These are phyloP conservation scores for Stemphylium lycopersici DNA, from an alignment of 2,329 filamentous ascomycete genomes.

Conservation along the genomic window DNA sequence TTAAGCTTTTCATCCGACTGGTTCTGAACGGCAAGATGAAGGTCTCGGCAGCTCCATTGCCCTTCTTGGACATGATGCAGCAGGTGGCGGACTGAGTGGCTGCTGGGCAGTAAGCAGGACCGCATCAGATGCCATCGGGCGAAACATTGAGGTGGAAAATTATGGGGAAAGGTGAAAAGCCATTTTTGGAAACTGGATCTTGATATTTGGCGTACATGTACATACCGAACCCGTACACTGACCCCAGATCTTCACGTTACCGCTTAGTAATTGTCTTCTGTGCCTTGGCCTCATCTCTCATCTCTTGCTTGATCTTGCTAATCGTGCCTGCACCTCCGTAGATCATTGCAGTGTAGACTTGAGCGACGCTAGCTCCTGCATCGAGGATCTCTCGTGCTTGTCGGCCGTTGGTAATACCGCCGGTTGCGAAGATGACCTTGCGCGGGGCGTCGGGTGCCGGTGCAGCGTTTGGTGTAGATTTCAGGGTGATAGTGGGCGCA, in stretches of 20 bases:
- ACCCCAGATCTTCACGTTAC: not conserved
- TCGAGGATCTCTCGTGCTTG: constrained; percentile 83
- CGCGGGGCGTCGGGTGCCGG: constrained; percentile 45
- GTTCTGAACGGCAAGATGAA: no score
- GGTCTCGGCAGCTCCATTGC: no score
- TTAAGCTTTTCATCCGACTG: no score
- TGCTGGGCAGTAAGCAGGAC: no score
- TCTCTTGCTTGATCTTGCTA: constrained; percentile 58
- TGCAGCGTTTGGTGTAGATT: constrained; percentile 24
- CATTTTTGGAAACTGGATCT: not conserved
- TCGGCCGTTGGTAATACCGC: constrained; percentile 86
- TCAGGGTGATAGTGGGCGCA: constrained; percentile 32
- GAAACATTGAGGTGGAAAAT: no score
- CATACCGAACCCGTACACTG: not conserved
- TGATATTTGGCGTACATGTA: not conserved
- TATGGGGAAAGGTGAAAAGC: no score
- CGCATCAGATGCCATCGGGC: no score
- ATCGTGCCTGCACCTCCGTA: constrained; percentile 69
- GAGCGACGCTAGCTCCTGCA: constrained; percentile 87
- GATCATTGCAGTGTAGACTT: constrained; percentile 83
- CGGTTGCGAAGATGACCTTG: constrained; percentile 92
- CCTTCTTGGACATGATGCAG: no score
- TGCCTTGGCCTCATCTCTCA: constrained; percentile 51
- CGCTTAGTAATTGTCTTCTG: constrained; percentile 28
- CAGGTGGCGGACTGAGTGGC: no score